These are phyloP conservation scores for Hypoxylon crocopeplum DNA, from an alignment of 495 filamentous ascomycete genomes.

Conservation along the genomic window DNA sequence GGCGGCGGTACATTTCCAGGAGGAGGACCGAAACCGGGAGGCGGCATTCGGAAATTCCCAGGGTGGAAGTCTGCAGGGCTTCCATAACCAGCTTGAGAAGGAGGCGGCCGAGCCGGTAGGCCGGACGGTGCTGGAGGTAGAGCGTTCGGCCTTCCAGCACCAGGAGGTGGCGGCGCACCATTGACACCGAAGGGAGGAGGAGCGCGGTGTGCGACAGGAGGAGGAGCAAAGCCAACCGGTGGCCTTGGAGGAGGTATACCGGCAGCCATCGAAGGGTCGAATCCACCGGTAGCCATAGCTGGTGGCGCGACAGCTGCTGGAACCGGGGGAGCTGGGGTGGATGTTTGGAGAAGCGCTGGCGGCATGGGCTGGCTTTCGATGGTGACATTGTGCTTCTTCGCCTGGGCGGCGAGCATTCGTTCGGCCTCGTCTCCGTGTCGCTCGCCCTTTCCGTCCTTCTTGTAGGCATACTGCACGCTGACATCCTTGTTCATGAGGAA, in stretches of 20 bases:
- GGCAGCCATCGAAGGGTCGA: slow-evolving; percentile 33
- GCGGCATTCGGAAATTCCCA: slow-evolving; percentile 48
- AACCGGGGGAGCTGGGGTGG: slow-evolving; percentile 39
- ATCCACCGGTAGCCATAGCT: slow-evolving; percentile 40
- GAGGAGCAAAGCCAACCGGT: slow-evolving; percentile 39
- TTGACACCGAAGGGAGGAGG: slow-evolving; percentile 43
- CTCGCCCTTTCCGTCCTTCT: slow-evolving; percentile 98
- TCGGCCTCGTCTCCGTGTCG: slow-evolving; percentile 95
- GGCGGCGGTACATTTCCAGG: slow-evolving; percentile 49
- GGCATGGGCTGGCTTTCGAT: slow-evolving; percentile 72
- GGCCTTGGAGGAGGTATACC: slow-evolving; percentile 40
- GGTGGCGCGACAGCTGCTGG: slow-evolving; percentile 36
- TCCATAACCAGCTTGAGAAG: slow-evolving; percentile 77
- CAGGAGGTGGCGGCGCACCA: slow-evolving; percentile 36
- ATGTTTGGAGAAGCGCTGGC: slow-evolving; percentile 56
- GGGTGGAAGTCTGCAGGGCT: slow-evolving; percentile 73
- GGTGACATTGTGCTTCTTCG: slow-evolving; percentile 90
- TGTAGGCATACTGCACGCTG: slow-evolving; percentile 97
- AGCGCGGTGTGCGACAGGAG: slow-evolving; percentile 54
- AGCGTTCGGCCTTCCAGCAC: slow-evolving; percentile 40
- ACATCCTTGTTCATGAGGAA: slow-evolving; percentile 97
- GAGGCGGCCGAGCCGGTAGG: slow-evolving; percentile 79
- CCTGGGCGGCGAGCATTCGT: slow-evolving; percentile 88
- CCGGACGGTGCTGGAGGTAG: slow-evolving; percentile 74
- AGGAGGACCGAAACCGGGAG: slow-evolving; percentile 61